Base-by-base conservation (phyloP, 352 stramenopile genomes). In the Globisporangium takayamanum region DNA sequence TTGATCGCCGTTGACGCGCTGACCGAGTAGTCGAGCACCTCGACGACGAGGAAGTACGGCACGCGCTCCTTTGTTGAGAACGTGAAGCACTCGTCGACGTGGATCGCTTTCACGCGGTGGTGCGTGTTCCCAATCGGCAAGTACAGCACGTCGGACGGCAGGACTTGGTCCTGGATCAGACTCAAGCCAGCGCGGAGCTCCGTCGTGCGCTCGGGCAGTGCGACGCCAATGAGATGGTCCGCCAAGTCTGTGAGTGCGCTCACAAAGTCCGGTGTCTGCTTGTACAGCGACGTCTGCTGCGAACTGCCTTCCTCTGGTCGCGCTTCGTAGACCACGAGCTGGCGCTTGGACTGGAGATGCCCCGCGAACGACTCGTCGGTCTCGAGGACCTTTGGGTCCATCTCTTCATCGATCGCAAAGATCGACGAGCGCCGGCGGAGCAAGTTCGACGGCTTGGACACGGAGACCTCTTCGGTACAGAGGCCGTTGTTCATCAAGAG, bases 1-100 rank as follows among this genome's bases (percentile, higher is more conserved):
- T 48, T 18, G 44, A 37, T 49, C 45, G 64, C 42, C 12, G 59
- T 58, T 2, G 47, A 36, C 0, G 63, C 60, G 1, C 64, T 14
- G 10, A 67, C 62, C 15, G 78, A 77, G 55, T 90, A 92, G 55
- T 94, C 84, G 42, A 94, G 64, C 7, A 94, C 84, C 48, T 94
- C 84, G 1, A 94, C 73, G 51, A 82, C 89, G 16, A 94, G 57
- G 28, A 94, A 87, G 51, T 89, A 94, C 12, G 84, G 84, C 41
- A 92, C 84, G n/a, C 84, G 74, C 50, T 92, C 80, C 39, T 92
- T 92, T 0, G 84, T 94, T 0, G 81, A 92, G 45, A 94, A 94
- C 8, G 80, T 81, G 55, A 92, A 92, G 56, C 80, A 88, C 59
- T 94, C 84, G 20, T 92, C 78, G 0, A 85, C 69, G 25, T 74